Base-by-base conservation (phyloP, 352 stramenopile species). In the Pythium phragmiticola region DNA sequence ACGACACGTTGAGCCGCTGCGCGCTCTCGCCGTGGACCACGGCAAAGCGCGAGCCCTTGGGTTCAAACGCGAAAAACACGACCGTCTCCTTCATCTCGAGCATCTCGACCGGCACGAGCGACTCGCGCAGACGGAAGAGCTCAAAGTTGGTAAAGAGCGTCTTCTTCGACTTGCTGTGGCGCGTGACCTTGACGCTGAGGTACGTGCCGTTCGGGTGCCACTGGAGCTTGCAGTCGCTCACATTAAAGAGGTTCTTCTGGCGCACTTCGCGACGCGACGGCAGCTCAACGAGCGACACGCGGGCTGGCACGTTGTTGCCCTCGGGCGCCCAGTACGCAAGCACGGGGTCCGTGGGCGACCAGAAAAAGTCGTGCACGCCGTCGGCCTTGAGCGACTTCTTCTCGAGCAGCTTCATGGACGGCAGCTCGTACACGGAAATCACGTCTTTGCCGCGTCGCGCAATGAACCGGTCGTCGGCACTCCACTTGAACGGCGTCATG, bases 121-220 rank as follows among this genome's bases (percentile, higher is more conserved):
- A 56, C 68, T 99, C 95, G 47, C 90, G 91, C 45, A 99, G 79
- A 57, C 96, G 86, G 82, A 99, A 99, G 46, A 99, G 78, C 76
- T 99, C 97, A 73, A 99, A 97, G 73, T 99, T 99, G 58, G 98
- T 99, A 83, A 98, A 99, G 49, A 98, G 82, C 39, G 96, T 99
- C 85, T 99, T 99, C 82, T 99, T 99, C 4, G 82, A 92, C 80
- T 94, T 95, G 68, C 83, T 92, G 77, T 94, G 84, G 41, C 87
- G 83, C 51, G 84, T 94, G 21, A 95, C 89, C 70, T 94, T 93
- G 30, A 94, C 92, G 58, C 88, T 95, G 46, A 98, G 59, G 77
- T 94, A 98, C 46, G 97, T 92, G 60, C 98, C 98, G 63, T 98
- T 92, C 66, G 96, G 85, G 69, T 99, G 97, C 96, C 95, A 99